A percentile compares a stretch with the other conserved stretches of the same genome.
Conservation (phyloP, 1,139 yeast genomes). For the Diutina ranongensis region DNA sequence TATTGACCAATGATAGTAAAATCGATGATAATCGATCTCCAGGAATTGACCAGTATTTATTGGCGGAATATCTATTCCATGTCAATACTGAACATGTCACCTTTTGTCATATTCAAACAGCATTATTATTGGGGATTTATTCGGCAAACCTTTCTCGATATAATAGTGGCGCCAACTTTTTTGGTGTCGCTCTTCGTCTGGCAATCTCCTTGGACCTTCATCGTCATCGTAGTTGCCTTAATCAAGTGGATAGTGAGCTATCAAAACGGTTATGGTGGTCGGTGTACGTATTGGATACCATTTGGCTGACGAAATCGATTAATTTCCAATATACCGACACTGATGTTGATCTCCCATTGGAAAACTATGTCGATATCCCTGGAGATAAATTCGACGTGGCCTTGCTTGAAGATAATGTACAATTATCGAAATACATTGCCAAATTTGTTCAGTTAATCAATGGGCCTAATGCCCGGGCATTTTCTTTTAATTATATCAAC, state of each 20-base stretch:
- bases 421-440: slow-evolving; percentile 26
- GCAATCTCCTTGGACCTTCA: slow-evolving; percentile 36
- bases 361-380: slow-evolving; percentile 13
- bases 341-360: slow-evolving; percentile 35
- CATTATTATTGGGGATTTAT: slow-evolving; percentile 33
- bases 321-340: slow-evolving; percentile 31
- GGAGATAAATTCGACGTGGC: slow-evolving; percentile 23
- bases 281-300: slow-evolving; percentile 35
- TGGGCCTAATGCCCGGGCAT: slow-evolving; percentile 28
- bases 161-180: slow-evolving; percentile 36
- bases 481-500: slow-evolving; percentile 28
- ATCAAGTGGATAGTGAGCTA: slow-evolving; percentile 18
- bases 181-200: slow-evolving; percentile 38
- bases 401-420: slow-evolving; percentile 27
- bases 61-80: slow-evolving; percentile 29
- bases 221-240: slow-evolving; percentile 15
- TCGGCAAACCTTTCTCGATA: slow-evolving; percentile 38
- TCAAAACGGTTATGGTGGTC: slow-evolving; percentile 46
- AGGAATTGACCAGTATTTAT: slow-evolving; percentile 26
- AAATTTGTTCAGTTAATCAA: slow-evolving; percentile 22
- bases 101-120: slow-evolving; percentile 31
- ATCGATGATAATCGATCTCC: slow-evolving; percentile 13
- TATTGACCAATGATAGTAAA: slow-evolving; percentile 13
- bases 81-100: slow-evolving; percentile 29
- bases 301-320: slow-evolving; percentile 40